Base-by-base conservation (phyloP, 2,329 filamentous ascomycete genomes). In the Cadophora malorum region DNA sequence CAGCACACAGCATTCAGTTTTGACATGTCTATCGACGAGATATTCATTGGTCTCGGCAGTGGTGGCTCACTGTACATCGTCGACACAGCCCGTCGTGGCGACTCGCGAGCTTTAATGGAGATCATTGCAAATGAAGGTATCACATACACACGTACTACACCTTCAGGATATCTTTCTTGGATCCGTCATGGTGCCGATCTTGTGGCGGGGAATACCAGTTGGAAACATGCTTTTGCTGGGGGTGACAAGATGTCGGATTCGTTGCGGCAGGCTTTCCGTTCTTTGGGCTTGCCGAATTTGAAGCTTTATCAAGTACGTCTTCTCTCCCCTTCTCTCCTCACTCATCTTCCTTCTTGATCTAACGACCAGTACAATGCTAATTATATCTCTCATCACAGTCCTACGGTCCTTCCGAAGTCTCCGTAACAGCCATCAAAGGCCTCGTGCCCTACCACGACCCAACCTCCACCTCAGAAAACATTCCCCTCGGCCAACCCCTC, bases 1-100 rank as follows among this genome's bases (percentile, higher is more conserved):
- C 68, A 70, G 33, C 68, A 70, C 33, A 67, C 49, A 56, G 58
- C 68, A 14, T 58, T 64, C 3, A 66, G 50, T 47, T 70, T 70
- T 23, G 63, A 70, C 33, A 45, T 66, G 25, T 66, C 63, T 5
- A 12, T 66, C 12, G 45, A 35, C 35, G 50, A 70, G 47, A 61
- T 60, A 6, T 66, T 66, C 45, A 47, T 28, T 3, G 68, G 47
- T 5, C 65, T 70, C n/a, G 16, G 41, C 16, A 66, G 58, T 38
- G 68, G 68, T 1, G 68, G 68, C 3, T 31, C 45, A 19, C 41
- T 70, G 31, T 62, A 52, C 45, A 41, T 70, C 19, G 62, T 63
- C 7, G 50, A 63, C 8, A 35, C 35, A 7, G n/a, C 6, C 7
- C 21, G 52, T 21, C 56, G 68, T 14, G 53, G 61, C 19, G 65